Percentiles rank a stretch among this genome's conserved stretches.
Conservation (phyloP, 768 basidiomycete genomes). For the Dioszegia aurantiaca region DNA sequence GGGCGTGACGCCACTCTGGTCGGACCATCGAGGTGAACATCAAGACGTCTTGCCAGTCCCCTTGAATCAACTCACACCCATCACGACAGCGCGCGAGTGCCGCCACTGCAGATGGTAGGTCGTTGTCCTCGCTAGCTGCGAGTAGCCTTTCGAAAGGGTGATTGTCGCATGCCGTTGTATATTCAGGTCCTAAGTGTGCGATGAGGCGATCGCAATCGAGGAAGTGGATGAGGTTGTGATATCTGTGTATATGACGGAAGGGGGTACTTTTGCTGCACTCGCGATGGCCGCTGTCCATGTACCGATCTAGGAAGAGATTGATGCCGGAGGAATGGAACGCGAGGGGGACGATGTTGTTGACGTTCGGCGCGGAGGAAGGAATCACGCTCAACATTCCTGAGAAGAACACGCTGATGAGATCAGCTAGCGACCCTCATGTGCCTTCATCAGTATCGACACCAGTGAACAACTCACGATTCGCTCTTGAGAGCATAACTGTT, state of each 20-base stretch:
- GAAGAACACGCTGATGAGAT: neutral
- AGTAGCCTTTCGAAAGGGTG: neutral
- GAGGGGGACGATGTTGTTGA: neutral
- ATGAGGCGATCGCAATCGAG: constrained; percentile 4
- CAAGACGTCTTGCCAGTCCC: no score
- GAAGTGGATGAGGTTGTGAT: neutral
- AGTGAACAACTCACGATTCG: neutral
- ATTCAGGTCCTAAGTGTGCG: neutral
- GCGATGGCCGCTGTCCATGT: neutral
- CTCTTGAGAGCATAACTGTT: constrained; percentile 1
- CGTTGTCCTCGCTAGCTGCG: neutral
- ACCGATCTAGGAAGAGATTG: neutral
- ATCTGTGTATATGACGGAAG: neutral
- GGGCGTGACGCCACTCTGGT: no score
- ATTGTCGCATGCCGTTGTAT: neutral
- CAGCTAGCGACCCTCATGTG: no score
- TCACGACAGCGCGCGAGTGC: no score
- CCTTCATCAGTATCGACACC: neutral
- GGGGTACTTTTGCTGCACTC: neutral
- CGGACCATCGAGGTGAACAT: no score
- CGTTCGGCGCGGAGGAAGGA: neutral
- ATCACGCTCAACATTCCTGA: neutral
- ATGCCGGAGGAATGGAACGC: neutral
- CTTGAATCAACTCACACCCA: no score
- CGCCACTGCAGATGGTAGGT: no score